Conservation (phyloP, 441 rosid species). For the Syzygium malaccense region DNA sequence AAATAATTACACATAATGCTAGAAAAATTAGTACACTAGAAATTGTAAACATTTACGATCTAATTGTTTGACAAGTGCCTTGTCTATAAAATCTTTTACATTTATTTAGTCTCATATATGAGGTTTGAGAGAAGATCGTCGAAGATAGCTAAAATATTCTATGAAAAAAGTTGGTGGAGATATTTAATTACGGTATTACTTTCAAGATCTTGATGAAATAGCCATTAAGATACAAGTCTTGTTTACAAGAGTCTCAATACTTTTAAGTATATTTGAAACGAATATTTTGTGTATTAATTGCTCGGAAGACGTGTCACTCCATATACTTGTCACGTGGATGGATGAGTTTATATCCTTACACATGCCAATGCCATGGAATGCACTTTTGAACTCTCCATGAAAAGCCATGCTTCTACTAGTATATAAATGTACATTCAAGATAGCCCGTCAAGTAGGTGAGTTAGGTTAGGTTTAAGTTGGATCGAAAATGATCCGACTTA, state of each 20-base stretch:
- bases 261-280: not conserved
- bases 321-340: not conserved
- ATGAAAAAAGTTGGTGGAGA: not conserved
- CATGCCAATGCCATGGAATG: not conserved
- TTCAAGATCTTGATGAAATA: not conserved
- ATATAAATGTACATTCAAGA: no score
- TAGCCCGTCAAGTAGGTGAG: no score
- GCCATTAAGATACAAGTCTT: not conserved
- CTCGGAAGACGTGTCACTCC: not conserved
- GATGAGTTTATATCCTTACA: not conserved
- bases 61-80: not conserved
- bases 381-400: not conserved
- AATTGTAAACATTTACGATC: not conserved
- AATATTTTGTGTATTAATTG: not conserved
- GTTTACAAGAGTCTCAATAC: not conserved
- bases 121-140: not conserved
- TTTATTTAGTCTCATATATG: not conserved
- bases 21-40: not conserved
- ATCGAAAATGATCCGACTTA: no score
- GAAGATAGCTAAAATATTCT: not conserved
- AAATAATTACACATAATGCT: not conserved
- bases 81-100: not conserved
- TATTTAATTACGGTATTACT: not conserved
- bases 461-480: no score
- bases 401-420: no score